These are phyloP conservation scores for Ricinus communis DNA, from an alignment of 345 rosid genomes.

Conservation along the genomic window DNA sequence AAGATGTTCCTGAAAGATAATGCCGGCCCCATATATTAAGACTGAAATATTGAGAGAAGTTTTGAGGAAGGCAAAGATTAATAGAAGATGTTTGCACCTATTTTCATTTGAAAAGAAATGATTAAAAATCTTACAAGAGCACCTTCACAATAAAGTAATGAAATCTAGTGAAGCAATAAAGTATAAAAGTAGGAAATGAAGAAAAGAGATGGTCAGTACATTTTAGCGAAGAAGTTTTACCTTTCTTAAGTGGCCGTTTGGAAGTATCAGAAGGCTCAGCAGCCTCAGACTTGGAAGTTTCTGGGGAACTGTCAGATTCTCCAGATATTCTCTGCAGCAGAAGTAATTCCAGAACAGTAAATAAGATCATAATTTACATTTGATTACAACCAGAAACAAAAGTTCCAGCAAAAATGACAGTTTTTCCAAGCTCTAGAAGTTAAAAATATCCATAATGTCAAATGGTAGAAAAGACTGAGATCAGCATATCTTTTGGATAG, in stretches of 20 bases:
- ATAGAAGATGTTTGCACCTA: no score
- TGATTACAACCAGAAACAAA: neutral
- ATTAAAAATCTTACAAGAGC: no score
- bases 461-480: neutral
- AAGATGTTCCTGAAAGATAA: neutral
- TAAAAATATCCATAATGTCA: neutral
- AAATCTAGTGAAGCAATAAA: neutral
- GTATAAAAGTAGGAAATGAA: neutral
- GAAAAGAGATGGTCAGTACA: neutral
- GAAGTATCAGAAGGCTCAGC: slow-evolving; percentile 51
- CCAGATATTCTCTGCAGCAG: slow-evolving; percentile 62
- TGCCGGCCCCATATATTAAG: neutral
- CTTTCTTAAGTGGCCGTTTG: slow-evolving; percentile 66
- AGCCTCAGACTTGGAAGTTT: slow-evolving; percentile 50
- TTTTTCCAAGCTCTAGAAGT: neutral
- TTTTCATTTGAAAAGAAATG: no score
- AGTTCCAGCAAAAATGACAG: neutral
- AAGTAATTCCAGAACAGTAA: slow-evolving; percentile 22
- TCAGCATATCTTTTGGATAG: neutral
- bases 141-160: no score
- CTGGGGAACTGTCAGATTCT: slow-evolving; percentile 54
- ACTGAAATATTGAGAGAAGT: neutral
- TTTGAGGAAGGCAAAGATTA: neutral
- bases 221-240: slow-evolving; percentile 34
- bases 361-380: neutral